Percentiles rank a stretch among this genome's conserved stretches.
Evolutionary conservation across 108 stramenopile genomes (phyloP).

Genomic region (Chaetoceros tenuissimus): DNA sequence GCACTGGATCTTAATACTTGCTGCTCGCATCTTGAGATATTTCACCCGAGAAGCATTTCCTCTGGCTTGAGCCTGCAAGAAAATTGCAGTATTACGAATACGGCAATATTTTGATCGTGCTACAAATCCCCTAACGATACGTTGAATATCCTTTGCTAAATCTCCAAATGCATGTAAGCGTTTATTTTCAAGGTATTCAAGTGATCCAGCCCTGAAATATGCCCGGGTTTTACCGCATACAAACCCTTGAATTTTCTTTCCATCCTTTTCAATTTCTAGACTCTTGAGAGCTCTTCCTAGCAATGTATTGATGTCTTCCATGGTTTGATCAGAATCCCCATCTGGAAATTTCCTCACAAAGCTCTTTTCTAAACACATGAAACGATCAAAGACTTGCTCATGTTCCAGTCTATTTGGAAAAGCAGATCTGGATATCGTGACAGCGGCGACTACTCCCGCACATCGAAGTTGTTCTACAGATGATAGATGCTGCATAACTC

Average conservation of each 20-base stretch:
- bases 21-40: conserved; percentile 32
- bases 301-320: conserved; percentile 10
- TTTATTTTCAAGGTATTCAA: conserved; percentile 76
- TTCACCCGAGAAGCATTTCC: conserved; percentile 13
- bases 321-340: conserved; percentile 5
- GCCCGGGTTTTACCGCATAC: conserved; percentile 76
- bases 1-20: conserved; percentile 57
- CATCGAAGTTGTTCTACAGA: conserved; percentile 90
- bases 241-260: conserved; percentile 46
- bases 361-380: conserved; percentile 43
- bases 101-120: conserved; percentile 19
- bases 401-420: conserved; percentile 92
- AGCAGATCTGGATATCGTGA: conserved; percentile 88
- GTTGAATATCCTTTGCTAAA: conserved; percentile 51
- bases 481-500: conserved; percentile 68
- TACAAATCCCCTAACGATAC: conserved; percentile 34
- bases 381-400: conserved; percentile 72
- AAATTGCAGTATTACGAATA: conserved; percentile 26
- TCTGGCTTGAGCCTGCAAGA: conserved; percentile 41
- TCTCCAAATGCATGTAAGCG: conserved; percentile 52
- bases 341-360: background rate
- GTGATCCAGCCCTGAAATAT: conserved; percentile 82
- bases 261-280: conserved; percentile 16
- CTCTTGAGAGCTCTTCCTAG: conserved; percentile 10
- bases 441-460: conserved; percentile 93